Percentiles rank a stretch among this genome's conserved stretches.
Evolutionary conservation across 441 rosid species (phyloP).

Genomic region (Erodium chrysanthum): DNA sequence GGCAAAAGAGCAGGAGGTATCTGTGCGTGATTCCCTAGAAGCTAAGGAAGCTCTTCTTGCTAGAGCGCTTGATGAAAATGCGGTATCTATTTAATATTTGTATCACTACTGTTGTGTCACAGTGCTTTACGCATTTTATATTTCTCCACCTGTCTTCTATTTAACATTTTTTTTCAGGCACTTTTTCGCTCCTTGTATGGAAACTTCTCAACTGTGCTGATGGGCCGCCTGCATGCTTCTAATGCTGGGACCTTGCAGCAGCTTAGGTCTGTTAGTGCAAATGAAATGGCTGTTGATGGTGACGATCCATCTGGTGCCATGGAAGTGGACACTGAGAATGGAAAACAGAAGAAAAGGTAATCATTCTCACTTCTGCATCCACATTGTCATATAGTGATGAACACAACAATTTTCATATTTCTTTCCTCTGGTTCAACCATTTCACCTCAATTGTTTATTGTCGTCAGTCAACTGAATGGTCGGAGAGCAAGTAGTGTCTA

Average conservation of each 20-base stretch:
- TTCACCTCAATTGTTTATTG: constrained; percentile 6
- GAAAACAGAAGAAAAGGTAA: constrained; percentile 50
- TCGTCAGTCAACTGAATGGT: constrained; percentile 48
- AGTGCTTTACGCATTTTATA: background rate
- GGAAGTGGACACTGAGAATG: constrained; percentile 78
- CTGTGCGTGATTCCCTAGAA: constrained; percentile 59
- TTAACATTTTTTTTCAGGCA: constrained; percentile 31
- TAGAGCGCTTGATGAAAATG: constrained; percentile 74
- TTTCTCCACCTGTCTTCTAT: background rate
- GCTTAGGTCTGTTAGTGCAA: constrained; percentile 39
- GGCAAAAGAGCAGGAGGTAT: constrained; percentile 53
- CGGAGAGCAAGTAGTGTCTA: constrained; percentile 26
- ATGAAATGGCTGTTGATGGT: constrained; percentile 45
- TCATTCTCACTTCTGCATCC: no score
- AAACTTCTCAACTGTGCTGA: constrained; percentile 56
- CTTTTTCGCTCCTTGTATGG: constrained; percentile 57
- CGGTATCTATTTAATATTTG: constrained; percentile 35
- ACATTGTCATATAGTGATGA: no score
- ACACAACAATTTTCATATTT: background rate
- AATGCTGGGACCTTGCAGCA: constrained; percentile 45
- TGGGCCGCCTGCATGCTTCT: constrained; percentile 66
- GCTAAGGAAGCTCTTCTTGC: constrained; percentile 89
- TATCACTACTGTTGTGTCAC: background rate
- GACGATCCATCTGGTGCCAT: constrained; percentile 49
- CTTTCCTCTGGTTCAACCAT: background rate